These are phyloP conservation scores for Aspergillus nanangensis DNA, from an alignment of 495 filamentous ascomycete genomes.

Conservation along the genomic window DNA sequence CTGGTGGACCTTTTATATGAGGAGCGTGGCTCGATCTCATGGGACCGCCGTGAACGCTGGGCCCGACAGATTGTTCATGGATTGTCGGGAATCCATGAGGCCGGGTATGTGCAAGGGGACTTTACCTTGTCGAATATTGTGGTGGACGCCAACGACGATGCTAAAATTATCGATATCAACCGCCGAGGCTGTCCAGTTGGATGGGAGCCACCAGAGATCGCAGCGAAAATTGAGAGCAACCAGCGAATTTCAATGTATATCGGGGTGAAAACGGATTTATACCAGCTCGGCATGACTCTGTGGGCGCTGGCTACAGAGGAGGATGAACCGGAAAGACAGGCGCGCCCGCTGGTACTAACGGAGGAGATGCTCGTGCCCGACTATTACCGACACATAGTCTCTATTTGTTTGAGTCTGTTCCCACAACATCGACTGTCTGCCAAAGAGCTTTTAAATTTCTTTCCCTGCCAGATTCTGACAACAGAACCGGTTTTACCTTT, in stretches of 20 bases:
- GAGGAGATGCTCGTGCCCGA: constrained; percentile 47
- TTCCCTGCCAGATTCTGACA: constrained; percentile 29
- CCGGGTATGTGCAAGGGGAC: constrained; percentile 95
- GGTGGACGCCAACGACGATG: constrained; percentile 77
- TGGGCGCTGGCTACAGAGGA: constrained; percentile 86
- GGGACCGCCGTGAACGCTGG: constrained; percentile 81
- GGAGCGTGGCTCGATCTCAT: constrained; percentile 56
- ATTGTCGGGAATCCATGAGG: constrained; percentile 88
- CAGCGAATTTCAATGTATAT: constrained; percentile 98
- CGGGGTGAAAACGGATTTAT: constrained; percentile 94
- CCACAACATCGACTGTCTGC: constrained; percentile 53
- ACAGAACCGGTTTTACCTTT: constrained; percentile 4
- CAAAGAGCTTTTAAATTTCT: constrained; percentile 50
- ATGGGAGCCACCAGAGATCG: constrained; percentile 95
- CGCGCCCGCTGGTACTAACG: constrained; percentile 59
- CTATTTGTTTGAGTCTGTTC: constrained; percentile 50
- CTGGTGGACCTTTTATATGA: constrained; percentile 91
- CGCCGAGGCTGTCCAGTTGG: constrained; percentile 91
- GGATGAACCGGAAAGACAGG: constrained; percentile 82
- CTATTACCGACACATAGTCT: constrained; percentile 56
- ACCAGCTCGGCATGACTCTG: constrained; percentile 93
- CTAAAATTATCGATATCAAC: constrained; percentile 98
- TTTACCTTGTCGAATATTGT: constrained; percentile 98
- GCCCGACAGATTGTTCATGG: constrained; percentile 89
- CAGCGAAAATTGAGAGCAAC: constrained; percentile 79